phyloP scores from a whole-genome alignment of 805 yeast genomes.

The Candida hispaniensis region DNA sequence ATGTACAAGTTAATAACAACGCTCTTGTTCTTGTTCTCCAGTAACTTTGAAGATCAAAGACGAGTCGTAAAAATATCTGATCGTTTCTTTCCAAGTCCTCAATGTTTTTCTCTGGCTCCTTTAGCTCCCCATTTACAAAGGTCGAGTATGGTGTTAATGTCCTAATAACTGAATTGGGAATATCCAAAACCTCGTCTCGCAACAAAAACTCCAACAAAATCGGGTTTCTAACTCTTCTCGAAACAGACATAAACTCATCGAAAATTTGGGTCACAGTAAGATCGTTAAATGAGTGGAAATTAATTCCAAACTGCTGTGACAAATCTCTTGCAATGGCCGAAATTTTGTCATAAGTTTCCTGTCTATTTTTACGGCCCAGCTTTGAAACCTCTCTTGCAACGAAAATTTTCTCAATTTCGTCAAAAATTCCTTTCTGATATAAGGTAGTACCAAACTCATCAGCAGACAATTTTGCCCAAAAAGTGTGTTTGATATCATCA shows the following conservation, averaged over 20 bases:
- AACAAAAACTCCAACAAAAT: constrained; percentile 73
- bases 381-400: constrained; percentile 66
- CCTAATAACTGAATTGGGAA: constrained; percentile 58
- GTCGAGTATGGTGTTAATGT: constrained; percentile 72
- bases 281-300: constrained; percentile 65
- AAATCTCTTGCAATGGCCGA: constrained; percentile 71
- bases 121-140: constrained; percentile 34
- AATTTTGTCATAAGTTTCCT: constrained; percentile 38
- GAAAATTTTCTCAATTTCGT: constrained; percentile 75
- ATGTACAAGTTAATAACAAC: constrained; percentile 53
- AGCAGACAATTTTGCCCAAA: constrained; percentile 62
- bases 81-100: constrained; percentile 78
- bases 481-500: constrained; percentile 71
- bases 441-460: constrained; percentile 45
- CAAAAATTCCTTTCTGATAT: constrained; percentile 64
- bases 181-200: constrained; percentile 62
- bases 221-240: constrained; percentile 55
- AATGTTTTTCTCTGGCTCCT: constrained; percentile 56
- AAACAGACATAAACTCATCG: constrained; percentile 62
- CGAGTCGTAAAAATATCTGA: constrained; percentile 67
- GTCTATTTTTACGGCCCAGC: constrained; percentile 36
- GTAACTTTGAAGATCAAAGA: constrained; percentile 73
- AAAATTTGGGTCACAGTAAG: constrained; percentile 57
- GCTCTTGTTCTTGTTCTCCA: constrained; percentile 93
- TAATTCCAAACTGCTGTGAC: constrained; percentile 92